Base-by-base conservation (phyloP, 805 yeast genomes). In the Starmera quercuum region DNA sequence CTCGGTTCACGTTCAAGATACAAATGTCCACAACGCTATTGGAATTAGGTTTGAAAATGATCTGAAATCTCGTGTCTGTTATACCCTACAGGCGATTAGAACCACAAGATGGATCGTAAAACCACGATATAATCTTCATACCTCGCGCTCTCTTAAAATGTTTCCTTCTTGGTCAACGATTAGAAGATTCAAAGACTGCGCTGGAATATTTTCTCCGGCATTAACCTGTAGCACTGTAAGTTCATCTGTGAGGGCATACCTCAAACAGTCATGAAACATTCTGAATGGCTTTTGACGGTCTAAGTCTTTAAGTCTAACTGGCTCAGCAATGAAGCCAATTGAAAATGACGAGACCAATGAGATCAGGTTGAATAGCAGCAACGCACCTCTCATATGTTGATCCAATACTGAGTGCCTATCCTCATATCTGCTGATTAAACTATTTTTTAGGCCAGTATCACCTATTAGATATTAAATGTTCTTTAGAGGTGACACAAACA, bases 1-100 rank as follows among this genome's bases (percentile, higher is more conserved):
- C 66, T 24, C 30, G 46, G 7, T 54, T 52, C 13, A 39, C 20
- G 35, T 61, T 26, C 17, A 26, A 5, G 4, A 26, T 12, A 26
- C 29, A 26, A 5, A 26, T 26, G n/a, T 29, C 19, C 4, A 20
- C 13, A 12, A 19, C 36, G 7, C 10, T 17, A 7, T 8, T 14
- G 8, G 19, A 11, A 13, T 7, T 12, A 4, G 47, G 47, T 17
- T 37, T 39, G 25, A 45, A 30, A 3, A 43, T 23, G n/a, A 43
- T 17, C 20, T 20, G 34, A 16, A 34, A 35, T 12, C n/a, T 19
- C 4, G 26, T 16, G 24, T 38, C 42, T 12, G 28, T 29, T 15
- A 45, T 22, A 28, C 37, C 25, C n/a, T n/a, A n/a, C n/a, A n/a
- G n/a, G n/a, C n/a, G n/a, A n/a, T n/a, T n/a, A n/a, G n/a, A n/a